These are phyloP conservation scores for Stylosanthes scabra DNA, from an alignment of 331 rosid species.

Conservation along the genomic window DNA sequence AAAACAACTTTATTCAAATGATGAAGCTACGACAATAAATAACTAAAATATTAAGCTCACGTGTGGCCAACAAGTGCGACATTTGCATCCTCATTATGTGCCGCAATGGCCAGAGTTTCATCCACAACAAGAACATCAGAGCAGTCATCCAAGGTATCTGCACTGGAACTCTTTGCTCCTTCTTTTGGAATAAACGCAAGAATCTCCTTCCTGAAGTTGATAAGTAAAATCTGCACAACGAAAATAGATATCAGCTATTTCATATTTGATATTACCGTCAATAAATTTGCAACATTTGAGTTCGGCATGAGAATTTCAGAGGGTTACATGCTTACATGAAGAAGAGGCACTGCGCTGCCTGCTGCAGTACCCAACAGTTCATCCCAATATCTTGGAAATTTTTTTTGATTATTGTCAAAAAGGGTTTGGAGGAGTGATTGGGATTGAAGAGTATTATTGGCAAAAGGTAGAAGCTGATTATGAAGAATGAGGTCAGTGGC, in stretches of 20 bases:
- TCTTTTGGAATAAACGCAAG: constrained; percentile 72
- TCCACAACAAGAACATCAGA: constrained; percentile 73
- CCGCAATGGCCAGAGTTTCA: constrained; percentile 82
- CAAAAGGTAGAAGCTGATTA: constrained; percentile 74
- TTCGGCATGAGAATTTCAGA: background rate
- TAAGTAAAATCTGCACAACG: constrained; percentile 64
- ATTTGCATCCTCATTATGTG: constrained; percentile 92
- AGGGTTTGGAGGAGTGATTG: constrained; percentile 62
- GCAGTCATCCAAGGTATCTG: constrained; percentile 62
- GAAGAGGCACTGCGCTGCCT: constrained; percentile 77
- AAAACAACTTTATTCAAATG: constrained; percentile 11
- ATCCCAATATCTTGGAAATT: constrained; percentile 75
- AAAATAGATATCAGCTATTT: constrained; percentile 8
- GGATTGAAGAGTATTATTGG: constrained; percentile 53
- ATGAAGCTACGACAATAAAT: background rate
- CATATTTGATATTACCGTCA: background rate
- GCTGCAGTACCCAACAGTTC: constrained; percentile 69
- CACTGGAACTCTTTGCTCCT: constrained; percentile 23
- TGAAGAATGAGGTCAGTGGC: constrained; percentile 72
- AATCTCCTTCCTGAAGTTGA: constrained; percentile 87
- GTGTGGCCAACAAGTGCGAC: constrained; percentile 79
- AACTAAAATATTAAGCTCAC: constrained; percentile 47
- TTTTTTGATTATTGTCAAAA: constrained; percentile 48
- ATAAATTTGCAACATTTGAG: background rate
- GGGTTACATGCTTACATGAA: constrained; percentile 42